These are phyloP conservation scores for Thraustochytrium striatum DNA, from an alignment of 352 stramenopile genomes.

Conservation along the genomic window DNA sequence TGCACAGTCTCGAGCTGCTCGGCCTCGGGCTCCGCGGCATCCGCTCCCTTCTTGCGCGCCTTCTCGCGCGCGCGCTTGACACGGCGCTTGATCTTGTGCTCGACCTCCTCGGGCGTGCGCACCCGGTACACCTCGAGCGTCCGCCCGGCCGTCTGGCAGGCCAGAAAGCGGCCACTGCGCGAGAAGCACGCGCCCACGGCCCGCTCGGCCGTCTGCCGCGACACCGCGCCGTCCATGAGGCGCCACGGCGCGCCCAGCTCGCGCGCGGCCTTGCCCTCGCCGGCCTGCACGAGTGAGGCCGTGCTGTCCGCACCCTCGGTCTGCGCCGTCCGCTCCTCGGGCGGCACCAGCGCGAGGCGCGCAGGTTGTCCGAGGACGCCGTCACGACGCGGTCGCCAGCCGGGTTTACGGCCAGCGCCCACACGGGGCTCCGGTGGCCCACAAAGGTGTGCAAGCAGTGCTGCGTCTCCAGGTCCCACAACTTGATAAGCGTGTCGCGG, in stretches of 20 bases:
- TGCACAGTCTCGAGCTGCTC: not conserved
- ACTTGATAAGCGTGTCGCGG: conserved; percentile 86
- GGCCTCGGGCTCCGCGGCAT: conserved; percentile 49
- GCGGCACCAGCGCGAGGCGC: not conserved
- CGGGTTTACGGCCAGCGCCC: conserved; percentile 73
- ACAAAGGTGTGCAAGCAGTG: conserved; percentile 88
- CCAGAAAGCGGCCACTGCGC: not conserved
- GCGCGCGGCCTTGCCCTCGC: not conserved
- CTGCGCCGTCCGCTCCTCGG: not conserved
- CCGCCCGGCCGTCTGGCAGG: conserved; percentile 63
- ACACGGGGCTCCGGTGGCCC: conserved; percentile 83
- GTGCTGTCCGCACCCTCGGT: not conserved
- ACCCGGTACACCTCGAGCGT: conserved; percentile 83
- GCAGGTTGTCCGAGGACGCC: conserved; percentile 69
- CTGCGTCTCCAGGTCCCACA: conserved; percentile 86
- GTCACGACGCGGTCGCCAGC: conserved; percentile 64
- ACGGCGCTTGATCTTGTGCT: conserved; percentile 82
- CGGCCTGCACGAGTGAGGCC: not conserved
- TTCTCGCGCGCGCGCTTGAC: conserved; percentile 80
- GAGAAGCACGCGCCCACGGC: conserved; percentile 18
- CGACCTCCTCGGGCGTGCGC: conserved; percentile 71
- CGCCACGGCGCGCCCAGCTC: not conserved
- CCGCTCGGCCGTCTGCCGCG: conserved; percentile 48
- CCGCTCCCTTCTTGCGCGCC: conserved; percentile 66
- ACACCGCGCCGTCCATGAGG: conserved; percentile 52